A percentile compares a stretch with the other conserved stretches of the same genome.
These are phyloP conservation scores for Chaetomiaceae sp. DNA, from an alignment of 2,329 filamentous ascomycete species.

Conservation along the genomic window DNA sequence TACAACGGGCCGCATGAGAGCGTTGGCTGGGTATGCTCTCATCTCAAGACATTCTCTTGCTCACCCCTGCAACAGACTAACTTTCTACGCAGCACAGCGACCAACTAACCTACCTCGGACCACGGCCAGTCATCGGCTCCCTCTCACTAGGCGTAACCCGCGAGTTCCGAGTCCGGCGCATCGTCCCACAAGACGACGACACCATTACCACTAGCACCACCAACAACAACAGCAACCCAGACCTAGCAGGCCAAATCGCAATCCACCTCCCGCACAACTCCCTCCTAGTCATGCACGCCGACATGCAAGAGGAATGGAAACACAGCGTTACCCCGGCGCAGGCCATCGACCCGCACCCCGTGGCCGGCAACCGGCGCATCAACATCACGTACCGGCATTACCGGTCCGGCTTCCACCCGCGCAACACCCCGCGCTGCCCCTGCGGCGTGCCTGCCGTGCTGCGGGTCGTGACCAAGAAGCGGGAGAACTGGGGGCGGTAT, in stretches of 20 bases:
- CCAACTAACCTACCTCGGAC: constrained; percentile 88
- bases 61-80: neutral
- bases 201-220: constrained; percentile 49
- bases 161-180: constrained; percentile 81
- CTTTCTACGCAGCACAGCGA: constrained; percentile 60
- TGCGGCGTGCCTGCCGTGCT: constrained; percentile 67
- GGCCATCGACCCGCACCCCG: constrained; percentile 77
- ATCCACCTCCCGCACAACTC: constrained; percentile 95
- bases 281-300: constrained; percentile 89
- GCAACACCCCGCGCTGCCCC: constrained; percentile 69
- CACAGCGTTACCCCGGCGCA: constrained; percentile 73
- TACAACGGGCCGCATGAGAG: constrained; percentile 77
- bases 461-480: constrained; percentile 74
- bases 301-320: constrained; percentile 98
- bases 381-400: constrained; percentile 95
- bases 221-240: constrained; percentile 47
- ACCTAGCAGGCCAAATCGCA: constrained; percentile 78
- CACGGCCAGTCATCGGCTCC: constrained; percentile 81
- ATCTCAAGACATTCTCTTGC: neutral
- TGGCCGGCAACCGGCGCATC: constrained; percentile 75
- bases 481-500: constrained; percentile 68
- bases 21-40: constrained; percentile 63
- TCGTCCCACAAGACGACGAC: constrained; percentile 56
- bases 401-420: constrained; percentile 69
- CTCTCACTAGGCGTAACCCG: constrained; percentile 87